phyloP scores from a whole-genome alignment of 805 yeast species.

The Cyberlindnera mississippiensis region DNA sequence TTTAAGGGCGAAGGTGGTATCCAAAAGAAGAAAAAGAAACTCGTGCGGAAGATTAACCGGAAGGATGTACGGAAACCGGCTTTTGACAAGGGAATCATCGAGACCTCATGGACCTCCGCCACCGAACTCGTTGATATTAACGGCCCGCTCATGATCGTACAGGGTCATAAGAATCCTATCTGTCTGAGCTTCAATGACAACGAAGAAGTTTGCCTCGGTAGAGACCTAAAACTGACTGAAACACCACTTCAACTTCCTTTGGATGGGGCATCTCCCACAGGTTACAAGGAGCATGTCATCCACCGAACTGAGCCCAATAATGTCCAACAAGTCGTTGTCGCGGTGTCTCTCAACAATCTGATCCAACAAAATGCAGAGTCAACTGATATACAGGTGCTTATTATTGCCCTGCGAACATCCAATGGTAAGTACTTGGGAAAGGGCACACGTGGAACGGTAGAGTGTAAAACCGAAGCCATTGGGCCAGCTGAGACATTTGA shows the following conservation, averaged over 20 bases:
- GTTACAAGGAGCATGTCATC: too few species aligned
- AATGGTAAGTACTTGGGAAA: slow-evolving; percentile 27
- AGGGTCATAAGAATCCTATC: too few species aligned
- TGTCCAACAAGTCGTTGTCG: slow-evolving; percentile 35
- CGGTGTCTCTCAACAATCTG: slow-evolving; percentile 13
- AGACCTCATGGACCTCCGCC: slow-evolving; percentile 28
- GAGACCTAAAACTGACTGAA: too few species aligned
- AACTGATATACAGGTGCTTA: slow-evolving; percentile 10
- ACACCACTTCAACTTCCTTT: too few species aligned
- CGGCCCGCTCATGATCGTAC: slow-evolving; percentile 32
- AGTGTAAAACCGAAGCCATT: slow-evolving; percentile 32
- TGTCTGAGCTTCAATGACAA: too few species aligned
- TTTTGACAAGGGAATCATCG: slow-evolving; percentile 5
- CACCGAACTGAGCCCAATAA: too few species aligned
- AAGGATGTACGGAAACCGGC: neutral
- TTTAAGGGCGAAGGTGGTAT: too few species aligned
- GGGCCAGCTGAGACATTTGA: slow-evolving; percentile 29
- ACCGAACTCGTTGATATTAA: slow-evolving; percentile 23
- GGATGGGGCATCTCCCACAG: too few species aligned
- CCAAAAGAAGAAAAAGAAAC: slow-evolving; percentile 12
- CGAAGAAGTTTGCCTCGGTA: too few species aligned
- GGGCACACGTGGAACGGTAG: slow-evolving; percentile 14
- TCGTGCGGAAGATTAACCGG: neutral
- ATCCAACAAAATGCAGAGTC: neutral
- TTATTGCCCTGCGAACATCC: slow-evolving; percentile 28